Evolutionary conservation across 1,139 yeast genomes (phyloP).

Genomic region (Yamadazyma membranifaciens): DNA sequence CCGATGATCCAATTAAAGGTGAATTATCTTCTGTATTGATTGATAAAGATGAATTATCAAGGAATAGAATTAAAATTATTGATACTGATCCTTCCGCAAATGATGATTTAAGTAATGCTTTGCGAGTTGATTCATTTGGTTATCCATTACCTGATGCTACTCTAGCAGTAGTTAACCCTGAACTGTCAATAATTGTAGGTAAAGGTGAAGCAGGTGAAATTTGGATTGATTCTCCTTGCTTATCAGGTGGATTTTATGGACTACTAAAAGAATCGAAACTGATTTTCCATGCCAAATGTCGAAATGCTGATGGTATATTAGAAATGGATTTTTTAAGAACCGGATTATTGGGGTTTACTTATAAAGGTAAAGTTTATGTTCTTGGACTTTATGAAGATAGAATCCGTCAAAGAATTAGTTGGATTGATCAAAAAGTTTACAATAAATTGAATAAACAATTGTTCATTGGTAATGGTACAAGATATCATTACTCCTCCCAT

Average conservation of each 20-base stretch:
- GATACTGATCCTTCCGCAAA: constrained; percentile 59
- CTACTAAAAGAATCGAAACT: constrained; percentile 62
- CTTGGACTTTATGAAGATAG: constrained; percentile 91
- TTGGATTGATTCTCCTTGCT: constrained; percentile 91
- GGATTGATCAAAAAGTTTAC: constrained; percentile 53
- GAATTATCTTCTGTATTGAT: constrained; percentile 71
- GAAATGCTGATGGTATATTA: constrained; percentile 63
- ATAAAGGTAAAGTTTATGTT: constrained; percentile 82
- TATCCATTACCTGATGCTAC: constrained; percentile 94
- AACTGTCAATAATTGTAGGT: constrained; percentile 64
- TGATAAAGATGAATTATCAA: constrained; percentile 76
- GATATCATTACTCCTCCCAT: constrained; percentile 85
- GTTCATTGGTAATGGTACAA: constrained; percentile 37
- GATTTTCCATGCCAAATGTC: constrained; percentile 80
- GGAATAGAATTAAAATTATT: constrained; percentile 72
- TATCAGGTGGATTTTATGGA: constrained; percentile 89
- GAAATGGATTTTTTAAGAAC: constrained; percentile 86
- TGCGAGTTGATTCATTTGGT: constrained; percentile 90
- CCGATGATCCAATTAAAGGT: constrained; percentile 31
- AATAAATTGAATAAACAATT: constrained; percentile 31
- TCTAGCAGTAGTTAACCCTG: constrained; percentile 91
- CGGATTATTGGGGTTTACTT: constrained; percentile 84
- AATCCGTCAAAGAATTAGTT: constrained; percentile 70
- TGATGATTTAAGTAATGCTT: constrained; percentile 48
- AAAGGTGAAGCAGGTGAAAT: constrained; percentile 91